phyloP scores from a whole-genome alignment of 139 green algal genomes.

The Chlamydomonas eustigma region DNA sequence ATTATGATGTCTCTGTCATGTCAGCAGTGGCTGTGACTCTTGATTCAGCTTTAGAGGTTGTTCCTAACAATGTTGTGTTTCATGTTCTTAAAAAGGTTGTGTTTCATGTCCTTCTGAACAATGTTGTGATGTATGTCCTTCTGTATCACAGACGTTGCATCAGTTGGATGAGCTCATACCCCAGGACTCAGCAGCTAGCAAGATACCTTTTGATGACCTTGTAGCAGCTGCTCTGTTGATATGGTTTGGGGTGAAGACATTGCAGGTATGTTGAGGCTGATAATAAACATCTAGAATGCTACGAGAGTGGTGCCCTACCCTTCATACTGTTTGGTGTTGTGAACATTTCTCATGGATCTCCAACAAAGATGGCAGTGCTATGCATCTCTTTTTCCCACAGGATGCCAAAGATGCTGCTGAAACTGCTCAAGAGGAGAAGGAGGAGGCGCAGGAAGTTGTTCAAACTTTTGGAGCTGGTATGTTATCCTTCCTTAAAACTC shows the following conservation, averaged over 20 bases:
- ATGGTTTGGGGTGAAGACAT: slow-evolving; percentile 76
- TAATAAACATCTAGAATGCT: no score
- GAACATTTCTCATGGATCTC: not conserved
- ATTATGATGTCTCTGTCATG: no score
- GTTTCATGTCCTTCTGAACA: no score
- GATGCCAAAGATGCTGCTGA: not conserved
- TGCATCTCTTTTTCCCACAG: not conserved
- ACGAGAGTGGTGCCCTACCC: no score
- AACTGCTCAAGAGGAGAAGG: slow-evolving; percentile 16
- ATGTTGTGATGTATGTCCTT: no score
- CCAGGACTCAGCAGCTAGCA: slow-evolving; percentile 7
- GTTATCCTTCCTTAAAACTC: not conserved
- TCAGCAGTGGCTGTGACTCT: no score
- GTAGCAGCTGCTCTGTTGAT: slow-evolving; percentile 76
- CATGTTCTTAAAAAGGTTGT: no score
- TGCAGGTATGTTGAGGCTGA: slow-evolving; percentile 4
- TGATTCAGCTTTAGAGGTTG: no score
- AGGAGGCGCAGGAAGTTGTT: slow-evolving; percentile 35
- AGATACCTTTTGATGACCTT: slow-evolving; percentile 81
- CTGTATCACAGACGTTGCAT: slow-evolving; percentile 61
- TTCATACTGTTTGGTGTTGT: no score
- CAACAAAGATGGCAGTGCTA: not conserved
- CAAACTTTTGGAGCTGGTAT: not conserved
- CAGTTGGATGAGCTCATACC: slow-evolving; percentile 78
- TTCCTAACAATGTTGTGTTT: no score